These are phyloP conservation scores for Fusarium sterilihyphosum DNA, from an alignment of 2,329 filamentous ascomycete genomes.

Conservation along the genomic window DNA sequence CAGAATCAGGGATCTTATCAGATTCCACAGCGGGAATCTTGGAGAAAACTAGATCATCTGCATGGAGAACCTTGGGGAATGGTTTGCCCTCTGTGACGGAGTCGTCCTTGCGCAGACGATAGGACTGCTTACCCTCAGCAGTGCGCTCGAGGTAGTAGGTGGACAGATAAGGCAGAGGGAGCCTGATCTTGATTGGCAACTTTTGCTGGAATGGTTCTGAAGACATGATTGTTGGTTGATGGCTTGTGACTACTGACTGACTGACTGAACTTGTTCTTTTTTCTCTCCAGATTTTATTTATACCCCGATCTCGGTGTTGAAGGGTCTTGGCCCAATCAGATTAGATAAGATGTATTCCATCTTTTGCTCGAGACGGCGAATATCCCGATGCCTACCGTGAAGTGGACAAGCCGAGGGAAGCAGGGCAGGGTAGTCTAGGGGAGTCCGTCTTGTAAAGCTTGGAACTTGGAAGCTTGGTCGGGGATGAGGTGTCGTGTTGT, in stretches of 20 bases:
- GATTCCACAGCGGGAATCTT: conserved; percentile 31
- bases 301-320: conserved; percentile 27
- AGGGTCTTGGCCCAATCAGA: conserved; percentile 25
- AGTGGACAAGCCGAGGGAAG: neutral
- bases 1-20: conserved; percentile 38
- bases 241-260: conserved; percentile 7
- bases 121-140: conserved; percentile 27
- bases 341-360: conserved; percentile 19
- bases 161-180: conserved; percentile 34
- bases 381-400: conserved; percentile 16
- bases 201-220: conserved; percentile 36
- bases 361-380: neutral
- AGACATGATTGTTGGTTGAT: conserved; percentile 24
- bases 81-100: conserved; percentile 26
- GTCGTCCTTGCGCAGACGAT: conserved; percentile 33
- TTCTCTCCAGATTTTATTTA: conserved; percentile 38
- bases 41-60: conserved; percentile 31
- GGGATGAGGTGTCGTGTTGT: neutral
- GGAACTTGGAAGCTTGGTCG: conserved; percentile 11
- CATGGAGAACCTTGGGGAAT: conserved; percentile 35
- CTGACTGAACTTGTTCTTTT: conserved; percentile 2
- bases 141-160: conserved; percentile 39
- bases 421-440: conserved; percentile 5
- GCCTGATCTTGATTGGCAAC: conserved; percentile 56
- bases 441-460: conserved; percentile 23